Evolutionary conservation across 495 filamentous ascomycete species (phyloP), one percentile per base, ranked within the genome.

Genomic region (Penicillium salamii): DNA sequence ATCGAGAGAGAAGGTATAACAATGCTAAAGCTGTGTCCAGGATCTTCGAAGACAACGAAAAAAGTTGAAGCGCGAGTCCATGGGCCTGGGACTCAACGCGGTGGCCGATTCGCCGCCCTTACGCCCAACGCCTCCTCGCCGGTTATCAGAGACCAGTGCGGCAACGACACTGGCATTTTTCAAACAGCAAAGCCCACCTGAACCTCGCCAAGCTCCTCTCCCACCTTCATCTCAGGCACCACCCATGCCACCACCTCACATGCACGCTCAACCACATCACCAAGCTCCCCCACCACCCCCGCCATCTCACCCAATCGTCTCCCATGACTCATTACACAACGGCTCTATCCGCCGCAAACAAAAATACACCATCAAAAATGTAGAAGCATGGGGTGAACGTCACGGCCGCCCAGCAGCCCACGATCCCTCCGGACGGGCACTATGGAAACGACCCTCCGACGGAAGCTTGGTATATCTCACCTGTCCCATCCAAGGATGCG

Each of bases 151-250:
- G 54, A 76, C 72, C 40, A 76, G 70, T 50, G 72, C 72, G 19
- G 72, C 72, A n/a, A 76, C 72, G 7, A 76, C 72, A n/a, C 54
- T 76, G 37, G 72, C 72, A n/a, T 76, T 75, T 42, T 73, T 76
- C 60, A 74, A 76, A 48, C 72, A 76, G 48, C 72, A 76, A 46
- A 71, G 59, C n/a, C 71, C 72, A 6, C 71, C 68, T n/a, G 72
- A 76, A 46, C 71, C 71, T 33, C 72, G 70, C 36, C 65, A 65
- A 41, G 33, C 58, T 26, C 63, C 67, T 35, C 64, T 67, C 18
- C 66, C 66, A 35, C 60, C 61, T 29, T 58, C 64, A 51, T 58
- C 66, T 19, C 66, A 69, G 42, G 45, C 54, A 24, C 58, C 58
- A 13, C 54, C 46, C 4, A 51, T 60, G 55, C 58, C 56, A 20